A percentile compares a stretch with the other conserved stretches of the same genome.
phyloP scores from a whole-genome alignment of 768 basidiomycete genomes.

The Mycena crocata region DNA sequence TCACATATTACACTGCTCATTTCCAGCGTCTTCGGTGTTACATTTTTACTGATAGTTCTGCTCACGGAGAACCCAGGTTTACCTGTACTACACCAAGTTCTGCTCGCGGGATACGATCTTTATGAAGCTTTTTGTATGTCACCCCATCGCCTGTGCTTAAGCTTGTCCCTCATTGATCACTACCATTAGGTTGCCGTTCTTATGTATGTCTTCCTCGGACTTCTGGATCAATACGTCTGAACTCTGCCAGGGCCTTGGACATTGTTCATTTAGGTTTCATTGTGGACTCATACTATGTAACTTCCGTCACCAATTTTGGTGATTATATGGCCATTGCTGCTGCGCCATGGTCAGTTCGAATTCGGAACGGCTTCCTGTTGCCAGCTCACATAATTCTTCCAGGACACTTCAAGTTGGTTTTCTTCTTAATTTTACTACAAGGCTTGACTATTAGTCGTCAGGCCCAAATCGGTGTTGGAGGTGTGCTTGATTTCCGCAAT shows the following conservation, averaged over 20 bases:
- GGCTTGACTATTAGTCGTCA: neutral
- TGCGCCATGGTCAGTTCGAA: neutral
- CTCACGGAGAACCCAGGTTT: neutral
- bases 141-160: too few relatives aligned
- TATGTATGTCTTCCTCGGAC: neutral
- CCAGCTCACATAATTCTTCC: neutral
- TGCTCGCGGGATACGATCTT: neutral
- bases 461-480: neutral
- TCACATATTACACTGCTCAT: neutral
- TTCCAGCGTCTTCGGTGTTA: neutral
- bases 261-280: neutral
- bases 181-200: neutral
- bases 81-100: slow-evolving; percentile 4
- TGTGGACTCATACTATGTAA: neutral
- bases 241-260: neutral
- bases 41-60: neutral
- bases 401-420: neutral
- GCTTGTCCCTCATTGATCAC: too few relatives aligned
- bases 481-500: neutral
- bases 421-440: neutral
- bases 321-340: neutral
- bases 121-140: neutral
- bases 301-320: neutral
- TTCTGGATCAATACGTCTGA: neutral
- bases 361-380: neutral